Percentiles rank a stretch among this genome's conserved stretches.
phyloP scores from a whole-genome alignment of 305 asterid species.

The Fraxinus dipetala region DNA sequence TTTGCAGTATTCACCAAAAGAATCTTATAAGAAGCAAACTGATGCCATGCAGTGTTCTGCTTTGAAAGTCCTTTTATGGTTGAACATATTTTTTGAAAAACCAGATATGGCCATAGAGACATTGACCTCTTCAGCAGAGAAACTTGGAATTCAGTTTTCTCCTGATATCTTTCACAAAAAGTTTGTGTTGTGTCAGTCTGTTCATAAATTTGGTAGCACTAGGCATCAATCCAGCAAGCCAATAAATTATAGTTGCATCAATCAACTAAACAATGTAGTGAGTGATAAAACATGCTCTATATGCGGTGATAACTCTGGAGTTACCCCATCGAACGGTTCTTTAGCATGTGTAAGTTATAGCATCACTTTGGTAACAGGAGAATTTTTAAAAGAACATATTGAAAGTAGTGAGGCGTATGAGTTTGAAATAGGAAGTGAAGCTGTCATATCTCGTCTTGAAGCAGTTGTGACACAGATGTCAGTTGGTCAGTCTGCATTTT shows the following conservation, averaged over 20 bases:
- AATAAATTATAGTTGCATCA: constrained; percentile 14
- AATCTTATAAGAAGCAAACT: constrained; percentile 58
- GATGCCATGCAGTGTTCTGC: constrained; percentile 71
- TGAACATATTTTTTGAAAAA: constrained; percentile 49
- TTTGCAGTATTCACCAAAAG: constrained; percentile 63
- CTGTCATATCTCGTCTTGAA: constrained; percentile 63
- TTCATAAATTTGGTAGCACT: constrained; percentile 40
- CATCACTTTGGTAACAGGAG: constrained; percentile 51
- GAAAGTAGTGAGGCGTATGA: constrained; percentile 89
- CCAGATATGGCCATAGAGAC: constrained; percentile 42
- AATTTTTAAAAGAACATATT: constrained; percentile 49
- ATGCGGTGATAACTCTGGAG: constrained; percentile 50
- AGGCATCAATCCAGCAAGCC: constrained; percentile 20
- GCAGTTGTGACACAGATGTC: constrained; percentile 65
- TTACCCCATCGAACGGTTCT: constrained; percentile 61
- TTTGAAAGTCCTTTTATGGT: constrained; percentile 71
- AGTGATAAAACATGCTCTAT: constrained; percentile 32
- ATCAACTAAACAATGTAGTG: constrained; percentile 16
- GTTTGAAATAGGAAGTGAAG: constrained; percentile 84
- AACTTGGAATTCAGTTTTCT: constrained; percentile 50
- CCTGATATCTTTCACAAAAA: constrained; percentile 43
- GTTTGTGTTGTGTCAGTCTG: constrained; percentile 42
- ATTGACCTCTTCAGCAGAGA: constrained; percentile 47
- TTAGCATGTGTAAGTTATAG: constrained; percentile 61
- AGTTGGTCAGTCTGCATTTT: constrained; percentile 69